Evolutionary conservation across 2,329 filamentous ascomycete species (phyloP).

Genomic region (Ceratocystis huliohia): DNA sequence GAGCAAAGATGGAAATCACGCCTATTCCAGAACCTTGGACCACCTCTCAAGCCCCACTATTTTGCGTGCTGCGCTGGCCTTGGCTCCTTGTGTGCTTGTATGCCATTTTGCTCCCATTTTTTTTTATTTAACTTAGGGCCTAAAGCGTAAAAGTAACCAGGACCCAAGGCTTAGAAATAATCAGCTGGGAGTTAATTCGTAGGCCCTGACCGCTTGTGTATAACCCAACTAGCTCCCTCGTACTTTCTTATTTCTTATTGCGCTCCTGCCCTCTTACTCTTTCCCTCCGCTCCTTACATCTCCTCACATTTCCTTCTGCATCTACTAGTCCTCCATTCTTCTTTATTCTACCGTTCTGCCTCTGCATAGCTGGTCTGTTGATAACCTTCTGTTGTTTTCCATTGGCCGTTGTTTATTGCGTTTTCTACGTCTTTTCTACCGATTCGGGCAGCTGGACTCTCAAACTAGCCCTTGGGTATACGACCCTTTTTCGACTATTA

Average conservation of each 20-base stretch:
- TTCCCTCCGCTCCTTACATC: neutral
- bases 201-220: no score
- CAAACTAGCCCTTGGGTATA: no score
- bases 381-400: neutral
- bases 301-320: neutral
- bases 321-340: neutral
- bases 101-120: neutral
- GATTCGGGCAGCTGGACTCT: no score
- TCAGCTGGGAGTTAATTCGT: no score
- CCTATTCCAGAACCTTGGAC: constrained; percentile 4
- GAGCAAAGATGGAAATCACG: neutral
- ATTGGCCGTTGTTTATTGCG: neutral
- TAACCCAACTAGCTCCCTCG: no score
- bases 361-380: neutral
- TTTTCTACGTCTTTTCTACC: no score
- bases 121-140: neutral
- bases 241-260: no score
- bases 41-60: neutral
- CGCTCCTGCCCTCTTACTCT: no score
- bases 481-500: no score
- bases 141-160: neutral
- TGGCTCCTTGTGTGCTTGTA: neutral
- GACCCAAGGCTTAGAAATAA: neutral
- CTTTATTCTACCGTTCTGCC: neutral
- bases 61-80: neutral